Percentiles rank a stretch among this genome's conserved stretches.
phyloP scores from a whole-genome alignment of 352 stramenopile genomes.

The Globisporangium uncinulatum region DNA sequence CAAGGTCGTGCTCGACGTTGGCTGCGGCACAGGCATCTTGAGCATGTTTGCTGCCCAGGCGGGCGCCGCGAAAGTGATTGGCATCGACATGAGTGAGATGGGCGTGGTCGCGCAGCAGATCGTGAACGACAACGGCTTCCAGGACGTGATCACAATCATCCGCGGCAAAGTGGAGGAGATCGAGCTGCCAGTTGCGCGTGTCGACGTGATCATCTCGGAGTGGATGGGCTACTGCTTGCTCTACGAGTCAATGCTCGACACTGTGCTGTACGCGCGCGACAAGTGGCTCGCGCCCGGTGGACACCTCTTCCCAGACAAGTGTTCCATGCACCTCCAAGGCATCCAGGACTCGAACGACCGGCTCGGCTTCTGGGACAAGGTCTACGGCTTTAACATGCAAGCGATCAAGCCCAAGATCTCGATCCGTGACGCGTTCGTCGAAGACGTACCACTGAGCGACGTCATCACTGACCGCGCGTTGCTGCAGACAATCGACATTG shows the following conservation, averaged over 20 bases:
- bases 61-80: slow-evolving; percentile 88
- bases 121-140: slow-evolving; percentile 92
- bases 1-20: slow-evolving; percentile 97
- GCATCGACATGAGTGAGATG: slow-evolving; percentile 95
- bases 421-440: slow-evolving; percentile 94
- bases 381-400: slow-evolving; percentile 99
- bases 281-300: slow-evolving; percentile 93
- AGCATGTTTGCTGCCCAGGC: slow-evolving; percentile 97
- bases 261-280: slow-evolving; percentile 93
- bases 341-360: slow-evolving; percentile 63
- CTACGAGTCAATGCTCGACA: slow-evolving; percentile 98
- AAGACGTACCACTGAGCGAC: slow-evolving; percentile 88
- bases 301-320: slow-evolving; percentile 97
- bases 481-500: slow-evolving; percentile 86
- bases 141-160: slow-evolving; percentile 90
- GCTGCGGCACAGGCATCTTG: slow-evolving; percentile 96
- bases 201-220: slow-evolving; percentile 98
- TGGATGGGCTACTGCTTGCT: slow-evolving; percentile 98
- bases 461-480: slow-evolving; percentile 88
- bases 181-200: slow-evolving; percentile 88
- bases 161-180: slow-evolving; percentile 93
- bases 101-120: slow-evolving; percentile 93
- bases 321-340: slow-evolving; percentile 91
- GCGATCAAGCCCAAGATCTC: slow-evolving; percentile 93
- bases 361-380: slow-evolving; percentile 94